phyloP scores from a whole-genome alignment of 306 rosid species.

The Styphnolobium japonicum region DNA sequence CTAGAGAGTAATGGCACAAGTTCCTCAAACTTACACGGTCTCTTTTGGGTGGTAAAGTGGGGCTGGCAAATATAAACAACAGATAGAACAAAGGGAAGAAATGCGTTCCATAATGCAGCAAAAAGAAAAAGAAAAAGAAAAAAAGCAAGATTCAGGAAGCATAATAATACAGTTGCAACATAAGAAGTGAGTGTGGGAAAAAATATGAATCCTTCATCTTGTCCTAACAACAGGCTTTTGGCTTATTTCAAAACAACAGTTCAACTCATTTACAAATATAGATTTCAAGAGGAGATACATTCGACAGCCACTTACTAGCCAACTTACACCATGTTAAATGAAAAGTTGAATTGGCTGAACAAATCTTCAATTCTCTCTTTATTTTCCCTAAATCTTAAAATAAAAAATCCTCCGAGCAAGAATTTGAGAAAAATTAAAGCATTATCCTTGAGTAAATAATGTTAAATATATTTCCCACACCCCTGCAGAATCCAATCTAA shows the following conservation, averaged over 20 bases:
- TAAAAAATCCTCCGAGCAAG: neutral
- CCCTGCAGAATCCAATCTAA: neutral
- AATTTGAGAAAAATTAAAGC: no score
- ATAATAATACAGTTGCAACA: neutral
- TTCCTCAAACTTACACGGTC: neutral
- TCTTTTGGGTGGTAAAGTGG: neutral
- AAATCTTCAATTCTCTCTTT: neutral
- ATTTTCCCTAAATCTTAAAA: conserved; percentile 9
- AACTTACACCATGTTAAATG: conserved; percentile 15
- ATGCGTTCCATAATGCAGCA: neutral
- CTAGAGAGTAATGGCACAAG: neutral
- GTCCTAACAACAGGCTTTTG: neutral
- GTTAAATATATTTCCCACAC: neutral
- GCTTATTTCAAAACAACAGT: neutral
- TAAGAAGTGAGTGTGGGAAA: neutral
- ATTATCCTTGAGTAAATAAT: neutral
- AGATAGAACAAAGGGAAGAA: neutral
- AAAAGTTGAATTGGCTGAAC: neutral
- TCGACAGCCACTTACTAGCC: neutral
- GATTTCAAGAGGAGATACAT: neutral
- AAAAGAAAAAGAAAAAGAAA: neutral
- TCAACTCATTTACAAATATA: neutral
- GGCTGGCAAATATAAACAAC: neutral
- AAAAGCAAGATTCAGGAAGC: neutral
- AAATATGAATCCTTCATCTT: neutral